Conservation (phyloP, 768 basidiomycete species). For the Rhodotorula toruloides region DNA sequence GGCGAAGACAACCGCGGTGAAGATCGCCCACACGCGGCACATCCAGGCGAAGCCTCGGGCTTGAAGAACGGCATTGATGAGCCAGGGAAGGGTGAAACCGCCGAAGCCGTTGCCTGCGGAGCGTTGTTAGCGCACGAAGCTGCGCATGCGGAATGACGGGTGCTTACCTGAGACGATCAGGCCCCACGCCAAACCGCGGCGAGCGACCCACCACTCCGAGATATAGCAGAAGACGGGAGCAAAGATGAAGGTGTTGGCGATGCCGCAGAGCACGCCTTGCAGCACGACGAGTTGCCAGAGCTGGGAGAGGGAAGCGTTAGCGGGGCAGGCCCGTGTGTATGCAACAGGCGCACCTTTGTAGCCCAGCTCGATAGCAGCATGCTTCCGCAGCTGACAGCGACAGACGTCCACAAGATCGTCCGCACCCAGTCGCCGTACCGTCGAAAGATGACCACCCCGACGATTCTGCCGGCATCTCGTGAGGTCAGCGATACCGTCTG, state of each 20-base stretch:
- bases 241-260: slow-evolving; percentile 15
- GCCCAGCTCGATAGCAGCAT: slow-evolving; percentile 25
- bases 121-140: background rate
- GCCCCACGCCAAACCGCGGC: slow-evolving; percentile 24
- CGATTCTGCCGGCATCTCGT: background rate
- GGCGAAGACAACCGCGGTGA: slow-evolving; percentile 3
- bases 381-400: background rate
- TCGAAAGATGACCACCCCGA: slow-evolving; percentile 15
- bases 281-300: slow-evolving; percentile 32
- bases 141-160: background rate
- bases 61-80: slow-evolving; percentile 3
- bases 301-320: background rate
- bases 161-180: background rate
- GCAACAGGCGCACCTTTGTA: background rate
- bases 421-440: slow-evolving; percentile 26
- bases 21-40: slow-evolving; percentile 22
- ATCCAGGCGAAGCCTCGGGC: slow-evolving; percentile 21
- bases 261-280: slow-evolving; percentile 24
- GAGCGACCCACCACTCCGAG: slow-evolving; percentile 16
- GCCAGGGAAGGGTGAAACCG: slow-evolving; percentile 21
- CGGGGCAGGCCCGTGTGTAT: background rate
- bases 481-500: background rate
- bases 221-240: slow-evolving; percentile 18
- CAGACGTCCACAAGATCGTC: background rate
- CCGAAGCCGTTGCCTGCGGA: slow-evolving; percentile 5